Evolutionary conservation across 2,329 filamentous ascomycete genomes (phyloP).

Genomic region (Alternaria postmessia): DNA sequence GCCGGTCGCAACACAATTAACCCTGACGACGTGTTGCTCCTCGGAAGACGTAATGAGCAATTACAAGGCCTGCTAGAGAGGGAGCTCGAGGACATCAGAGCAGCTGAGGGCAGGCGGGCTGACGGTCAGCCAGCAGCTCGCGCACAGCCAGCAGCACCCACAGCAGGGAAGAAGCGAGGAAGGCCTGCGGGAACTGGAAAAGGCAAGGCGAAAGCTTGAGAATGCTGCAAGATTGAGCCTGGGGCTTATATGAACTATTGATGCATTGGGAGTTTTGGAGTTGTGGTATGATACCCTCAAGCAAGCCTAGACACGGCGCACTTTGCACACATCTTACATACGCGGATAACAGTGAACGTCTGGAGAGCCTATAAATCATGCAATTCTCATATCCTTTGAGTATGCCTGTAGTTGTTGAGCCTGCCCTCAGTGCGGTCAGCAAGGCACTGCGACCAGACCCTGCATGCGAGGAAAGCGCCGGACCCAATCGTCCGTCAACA

Average conservation of each 20-base stretch:
- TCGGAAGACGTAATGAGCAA: slow-evolving; percentile 86
- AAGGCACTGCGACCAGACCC: neutral
- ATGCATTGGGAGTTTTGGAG: slow-evolving; percentile 8
- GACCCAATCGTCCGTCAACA: slow-evolving; percentile 9
- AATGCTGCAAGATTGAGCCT: neutral
- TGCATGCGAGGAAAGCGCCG: slow-evolving; percentile 3
- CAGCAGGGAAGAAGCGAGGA: slow-evolving; percentile 29
- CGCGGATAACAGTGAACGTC: neutral
- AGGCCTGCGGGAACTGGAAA: slow-evolving; percentile 34
- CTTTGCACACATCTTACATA: neutral
- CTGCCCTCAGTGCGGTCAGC: neutral
- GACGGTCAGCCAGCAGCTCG: slow-evolving; percentile 16
- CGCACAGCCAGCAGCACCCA: slow-evolving; percentile 9
- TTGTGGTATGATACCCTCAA: slow-evolving; percentile 19
- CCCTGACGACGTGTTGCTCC: slow-evolving; percentile 85
- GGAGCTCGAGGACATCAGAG: slow-evolving; percentile 64
- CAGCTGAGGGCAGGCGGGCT: slow-evolving; percentile 36
- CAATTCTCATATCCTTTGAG: neutral
- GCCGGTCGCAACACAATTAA: slow-evolving; percentile 82
- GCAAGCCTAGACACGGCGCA: neutral
- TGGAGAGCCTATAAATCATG: neutral
- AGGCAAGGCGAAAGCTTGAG: slow-evolving; percentile 26
- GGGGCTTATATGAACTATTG: neutral
- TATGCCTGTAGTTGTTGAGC: neutral
- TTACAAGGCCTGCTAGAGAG: slow-evolving; percentile 77